Percentiles rank a stretch among this genome's conserved stretches.
phyloP scores from a whole-genome alignment of 768 basidiomycete species.

The Obba rivulosa region DNA sequence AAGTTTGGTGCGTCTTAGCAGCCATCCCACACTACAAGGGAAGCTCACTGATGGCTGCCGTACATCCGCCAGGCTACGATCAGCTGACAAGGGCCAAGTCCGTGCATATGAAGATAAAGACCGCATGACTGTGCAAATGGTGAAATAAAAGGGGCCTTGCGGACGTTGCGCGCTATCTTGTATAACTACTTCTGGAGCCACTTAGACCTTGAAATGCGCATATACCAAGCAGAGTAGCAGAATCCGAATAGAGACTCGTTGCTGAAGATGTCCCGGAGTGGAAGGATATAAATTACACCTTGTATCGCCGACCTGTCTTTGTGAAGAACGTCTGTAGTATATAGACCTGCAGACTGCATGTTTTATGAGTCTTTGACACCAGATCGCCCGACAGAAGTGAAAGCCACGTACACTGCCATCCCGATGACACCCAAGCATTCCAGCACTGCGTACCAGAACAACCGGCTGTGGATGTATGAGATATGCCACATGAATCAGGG shows the following conservation, averaged over 20 bases:
- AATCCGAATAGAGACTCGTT: no score
- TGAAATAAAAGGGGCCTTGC: not conserved
- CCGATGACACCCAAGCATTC: slow-evolving; percentile 74
- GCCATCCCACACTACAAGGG: not conserved
- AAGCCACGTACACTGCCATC: slow-evolving; percentile 74
- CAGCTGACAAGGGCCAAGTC: slow-evolving; percentile 79
- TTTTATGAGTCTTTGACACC: no score
- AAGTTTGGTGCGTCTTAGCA: slow-evolving; percentile 64
- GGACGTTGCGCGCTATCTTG: not conserved
- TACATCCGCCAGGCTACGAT: slow-evolving; percentile 59
- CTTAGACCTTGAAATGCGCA: not conserved
- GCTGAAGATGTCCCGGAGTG: no score
- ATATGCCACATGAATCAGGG: not conserved
- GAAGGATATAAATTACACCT: slow-evolving; percentile 50
- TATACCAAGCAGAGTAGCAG: not conserved
- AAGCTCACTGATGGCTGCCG: not conserved
- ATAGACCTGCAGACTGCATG: slow-evolving; percentile 84
- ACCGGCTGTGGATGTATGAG: slow-evolving; percentile 44
- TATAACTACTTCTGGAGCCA: not conserved
- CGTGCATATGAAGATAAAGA: slow-evolving; percentile 79
- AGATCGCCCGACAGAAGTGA: no score
- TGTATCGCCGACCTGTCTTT: slow-evolving; percentile 85
- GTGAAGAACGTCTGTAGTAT: slow-evolving; percentile 95
- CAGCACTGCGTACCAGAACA: slow-evolving; percentile 91
- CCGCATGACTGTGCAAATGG: slow-evolving; percentile 10